These are phyloP conservation scores for Tetradesmus obliquus DNA, from an alignment of 139 green algal species.

Conservation along the genomic window DNA sequence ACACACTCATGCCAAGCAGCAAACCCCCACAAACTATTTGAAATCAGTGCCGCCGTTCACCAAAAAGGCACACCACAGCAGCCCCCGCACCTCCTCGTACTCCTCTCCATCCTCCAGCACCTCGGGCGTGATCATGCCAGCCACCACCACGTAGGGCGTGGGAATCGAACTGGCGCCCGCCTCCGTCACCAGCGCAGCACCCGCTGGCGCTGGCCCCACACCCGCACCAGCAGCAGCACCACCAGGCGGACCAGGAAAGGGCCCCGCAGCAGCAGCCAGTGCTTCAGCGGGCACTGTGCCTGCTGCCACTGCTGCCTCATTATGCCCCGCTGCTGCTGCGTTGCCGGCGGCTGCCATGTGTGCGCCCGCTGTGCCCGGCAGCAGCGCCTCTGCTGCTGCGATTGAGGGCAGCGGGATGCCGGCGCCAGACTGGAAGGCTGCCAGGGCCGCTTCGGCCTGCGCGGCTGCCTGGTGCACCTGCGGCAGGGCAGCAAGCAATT, in stretches of 20 bases:
- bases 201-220: background rate
- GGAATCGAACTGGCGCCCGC: background rate
- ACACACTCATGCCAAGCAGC: too few species aligned
- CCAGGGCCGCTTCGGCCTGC: constrained; percentile 24
- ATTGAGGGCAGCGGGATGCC: background rate
- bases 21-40: too few species aligned
- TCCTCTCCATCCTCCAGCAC: constrained; percentile 49
- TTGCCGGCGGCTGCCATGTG: constrained; percentile 39
- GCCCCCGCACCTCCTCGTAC: constrained; percentile 58
- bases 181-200: constrained; percentile 10
- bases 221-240: background rate
- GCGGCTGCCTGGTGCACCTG: constrained; percentile 26
- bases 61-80: too few species aligned
- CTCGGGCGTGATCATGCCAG: constrained; percentile 54
- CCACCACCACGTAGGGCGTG: constrained; percentile 37
- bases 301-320: background rate
- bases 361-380: background rate
- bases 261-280: background rate
- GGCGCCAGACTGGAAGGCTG: constrained; percentile 13
- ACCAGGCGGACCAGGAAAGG: background rate
- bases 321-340: background rate
- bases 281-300: background rate
- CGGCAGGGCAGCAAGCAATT: too few species aligned
- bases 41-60: too few species aligned
- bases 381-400: background rate